Base-by-base conservation (phyloP, 2,329 filamentous ascomycete species). In the Microsporum canis region DNA sequence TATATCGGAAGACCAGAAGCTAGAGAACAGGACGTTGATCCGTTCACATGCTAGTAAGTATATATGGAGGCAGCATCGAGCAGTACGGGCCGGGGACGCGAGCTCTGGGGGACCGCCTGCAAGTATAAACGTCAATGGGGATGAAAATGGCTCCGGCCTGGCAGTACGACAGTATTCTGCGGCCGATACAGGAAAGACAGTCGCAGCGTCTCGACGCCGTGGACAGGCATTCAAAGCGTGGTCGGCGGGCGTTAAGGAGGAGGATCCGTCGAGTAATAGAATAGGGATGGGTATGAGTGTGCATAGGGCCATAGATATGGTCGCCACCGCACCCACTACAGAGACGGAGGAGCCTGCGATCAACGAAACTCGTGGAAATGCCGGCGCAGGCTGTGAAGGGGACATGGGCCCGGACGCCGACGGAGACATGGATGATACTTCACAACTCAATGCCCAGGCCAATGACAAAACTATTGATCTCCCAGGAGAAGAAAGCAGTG, bases 41-140 rank as follows among this genome's bases (percentile, higher is more conserved):
- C 65, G 65, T 38, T 66, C 65, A 27, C 65, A 66, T 57, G 65
- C 65, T 14, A 66, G 65, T 39, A 65, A 63, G 55, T 65, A 66
- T 41, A 66, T 65, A 53, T 66, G 64, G 64, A 63, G 64, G 29
- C 64, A 66, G 29, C 64, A 66, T 45, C 64, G 64, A n/a, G 64
- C 64, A 17, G 47, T 60, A 17, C 64, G 64, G 5, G 51, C 14
- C 36, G 29, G 55, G 14, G 61, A 63, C 29, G n/a, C 36, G 5
- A 23, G 38, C 23, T 29, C 36, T 7, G 56, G n/a, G 29, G 56
- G 56, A 12, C 38, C 23, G 17, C 4, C 45, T 31, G 27, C 45
- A 3, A 47, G 23, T 27, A 17, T 29, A 10, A 29, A 4, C 27
- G 17, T 29, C 5, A 29, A 4, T 12, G 43, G 43, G 17, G 29